Base-by-base conservation (phyloP, 1,284 basidiomycete genomes). In the Sporisorium iseilematis-ciliati region DNA sequence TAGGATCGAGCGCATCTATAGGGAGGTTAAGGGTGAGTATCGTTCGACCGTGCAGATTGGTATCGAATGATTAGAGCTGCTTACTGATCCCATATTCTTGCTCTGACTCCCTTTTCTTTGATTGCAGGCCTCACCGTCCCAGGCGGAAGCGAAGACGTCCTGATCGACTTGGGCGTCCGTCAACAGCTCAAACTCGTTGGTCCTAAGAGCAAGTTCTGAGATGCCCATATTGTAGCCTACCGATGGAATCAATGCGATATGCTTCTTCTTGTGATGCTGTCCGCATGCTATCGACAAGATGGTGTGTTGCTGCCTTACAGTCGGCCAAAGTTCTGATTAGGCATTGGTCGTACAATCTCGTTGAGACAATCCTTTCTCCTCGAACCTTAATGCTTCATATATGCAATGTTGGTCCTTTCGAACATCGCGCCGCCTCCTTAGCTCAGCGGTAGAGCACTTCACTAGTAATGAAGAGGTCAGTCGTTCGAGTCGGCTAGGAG, bases 391-490 rank as follows among this genome's bases (percentile, higher is more conserved):
- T 33, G 33, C 2, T 33, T 33, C 0, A 35, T 33, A 12, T 21
- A 23, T 38, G 49, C 49, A 51, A 26, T 12, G 11, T 3, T n/a
- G n/a, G n/a, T n/a, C n/a, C n/a, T n/a, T 29, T n/a, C 18, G 4
- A 12, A 0, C 3, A 21, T 1, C 7, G 0, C 4, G 23, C 42
- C 18, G 73, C 73, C 73, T 66, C 62, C 68, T 76, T 76, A 76
- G 73, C 73, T 76, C 73, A 76, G 73, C 65, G 73, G 73, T 76
- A 76, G 73, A 76, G 73, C 73, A 70, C 64, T 64, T 71, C 68
- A 71, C 73, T 75, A 75, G 73, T 75, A 75, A 71, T 70, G 65
- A 70, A 63, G 68, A 75, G 73, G 73, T 76, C 73, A 66, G 68
- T 76, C 68, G 73, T 76, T 76, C 73, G 65, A 76, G 62, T 72